Conservation (phyloP, 257 asterid genomes). For the Przewalskia tangutica region DNA sequence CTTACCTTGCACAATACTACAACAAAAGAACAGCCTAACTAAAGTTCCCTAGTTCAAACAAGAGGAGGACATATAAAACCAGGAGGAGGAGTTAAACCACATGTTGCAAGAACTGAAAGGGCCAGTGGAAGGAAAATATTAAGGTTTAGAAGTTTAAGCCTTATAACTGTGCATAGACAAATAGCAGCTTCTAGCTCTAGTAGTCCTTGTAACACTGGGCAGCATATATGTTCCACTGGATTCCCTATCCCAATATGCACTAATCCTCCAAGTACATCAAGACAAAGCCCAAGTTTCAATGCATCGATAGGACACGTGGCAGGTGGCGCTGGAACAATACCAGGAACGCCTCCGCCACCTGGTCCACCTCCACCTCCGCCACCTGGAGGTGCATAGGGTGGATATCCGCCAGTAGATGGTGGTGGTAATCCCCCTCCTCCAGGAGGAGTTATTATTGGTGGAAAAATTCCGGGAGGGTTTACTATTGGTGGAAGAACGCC, state of each 20-base stretch:
- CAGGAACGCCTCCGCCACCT: slow-evolving; percentile 11
- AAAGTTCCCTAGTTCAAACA: neutral
- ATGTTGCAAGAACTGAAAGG: slow-evolving; percentile 65
- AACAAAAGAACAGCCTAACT: neutral
- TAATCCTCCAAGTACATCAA: slow-evolving; percentile 84
- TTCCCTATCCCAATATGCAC: slow-evolving; percentile 75
- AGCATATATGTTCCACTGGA: slow-evolving; percentile 66
- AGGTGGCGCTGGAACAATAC: slow-evolving; percentile 23
- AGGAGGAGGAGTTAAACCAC: slow-evolving; percentile 80
- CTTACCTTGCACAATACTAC: neutral
- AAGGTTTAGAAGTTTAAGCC: slow-evolving; percentile 69
- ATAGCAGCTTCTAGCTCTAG: slow-evolving; percentile 79
- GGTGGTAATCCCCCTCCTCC: slow-evolving; percentile 12
- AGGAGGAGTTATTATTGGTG: slow-evolving; percentile 32
- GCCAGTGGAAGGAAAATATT: slow-evolving; percentile 80
- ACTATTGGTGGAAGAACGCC: slow-evolving; percentile 30
- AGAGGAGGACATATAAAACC: slow-evolving; percentile 84
- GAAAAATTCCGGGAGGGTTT: slow-evolving; percentile 24
- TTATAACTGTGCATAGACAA: slow-evolving; percentile 75
- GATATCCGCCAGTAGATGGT: slow-evolving; percentile 27
- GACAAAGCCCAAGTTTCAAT: slow-evolving; percentile 74
- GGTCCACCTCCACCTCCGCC: neutral
- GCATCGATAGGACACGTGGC: slow-evolving; percentile 68
- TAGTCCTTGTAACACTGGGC: slow-evolving; percentile 87
- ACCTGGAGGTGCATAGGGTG: slow-evolving; percentile 47